Evolutionary conservation across 2,329 filamentous ascomycete species (phyloP), one percentile per base, ranked within the genome.

Genomic region (Lecanosticta acicola): DNA sequence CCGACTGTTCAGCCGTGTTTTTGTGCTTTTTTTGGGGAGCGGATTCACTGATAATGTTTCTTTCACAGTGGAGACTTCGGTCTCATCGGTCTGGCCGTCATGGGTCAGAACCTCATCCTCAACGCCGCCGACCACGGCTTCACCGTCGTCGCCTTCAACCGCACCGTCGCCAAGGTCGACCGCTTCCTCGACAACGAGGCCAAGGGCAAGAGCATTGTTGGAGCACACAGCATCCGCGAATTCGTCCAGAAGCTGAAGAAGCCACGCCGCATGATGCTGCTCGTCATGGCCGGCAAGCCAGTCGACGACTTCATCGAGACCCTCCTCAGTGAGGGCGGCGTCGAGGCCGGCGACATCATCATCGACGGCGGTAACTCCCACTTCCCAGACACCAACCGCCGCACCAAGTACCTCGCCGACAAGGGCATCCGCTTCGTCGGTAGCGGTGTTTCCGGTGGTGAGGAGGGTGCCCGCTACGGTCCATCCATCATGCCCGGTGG

Each of bases 351-450:
- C 59, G 93, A 98, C 71, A 96, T 98, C 80, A 94, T 98, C 79
- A 97, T 98, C 66, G 93, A 98, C 68, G 93, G 93, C 70, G 93
- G 89, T 65, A 97, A 98, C 85, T 97, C 91, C 59, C 93, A 97
- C 79, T 98, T 86, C 83, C 93, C 93, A 67, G 93, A 97, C 77
- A 91, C 87, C 76, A 97, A 96, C 83, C 89, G 93, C 74, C 87
- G 93, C 67, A 90, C 88, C 71, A 77, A 86, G 73, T 95, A 96
- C 78, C 83, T 97, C 54, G 72, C 75, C 41, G 62, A 69, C 65
- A 97, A 97, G 84, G 86, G 87, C 63, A 87, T 98, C 72, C 84
- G 85, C 66, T 98, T 95, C 69, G 90, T 98, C 69, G 93, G 93
- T 67, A 85, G 85, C 65, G 93, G 93, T 84, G 93, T 98, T 59